Base-by-base conservation (phyloP, 2,329 filamentous ascomycete genomes). In the Polytolypa hystricis region DNA sequence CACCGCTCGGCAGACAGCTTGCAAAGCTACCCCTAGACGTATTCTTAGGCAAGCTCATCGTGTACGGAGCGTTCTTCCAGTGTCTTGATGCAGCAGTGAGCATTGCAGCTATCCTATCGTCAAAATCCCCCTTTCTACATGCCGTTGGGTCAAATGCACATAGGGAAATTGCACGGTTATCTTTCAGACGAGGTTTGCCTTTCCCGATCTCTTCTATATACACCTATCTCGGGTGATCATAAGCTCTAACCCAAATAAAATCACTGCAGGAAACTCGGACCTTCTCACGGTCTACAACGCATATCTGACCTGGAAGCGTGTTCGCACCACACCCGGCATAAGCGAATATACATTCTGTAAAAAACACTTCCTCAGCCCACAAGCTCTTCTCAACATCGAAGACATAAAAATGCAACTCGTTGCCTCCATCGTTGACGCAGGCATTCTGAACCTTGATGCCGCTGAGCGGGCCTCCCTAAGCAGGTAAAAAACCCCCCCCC, bases 361-460 rank as follows among this genome's bases (percentile, higher is more conserved):
- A 50, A 95, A 93, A 64, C 94, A 94, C 59, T 95, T 87, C 53
- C 73, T 98, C 35, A 89, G 80, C 42, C 73, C 81, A n/a, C 86
- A 93, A 55, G 91, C 84, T 3, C 70, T 98, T 3, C 70, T 77
- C 31, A 93, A 91, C 44, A 94, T 98, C 45, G 91, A 98, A 57
- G 91, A 98, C 49, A 71, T 96, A 36, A 98, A 96, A 60, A 82
- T 83, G 5, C 91, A 98, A 52, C 74, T 98, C 0, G 69, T 95
- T 1, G 79, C 84, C 2, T 82, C 84, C 0, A 70, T 98, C 1
- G 81, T 81, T 5, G 91, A 96, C 49, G 84, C 86, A 1, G 84
- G 85, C 0, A 82, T 95, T 45, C 64, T 96, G 4, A 74, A 73
- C 8, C 67, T 95, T 2, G 82, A 82, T 0, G 67, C 77, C 0